A percentile compares a stretch with the other conserved stretches of the same genome.
phyloP scores from a whole-genome alignment of 495 filamentous ascomycete species.

The Friedmanniomyces simplex region DNA sequence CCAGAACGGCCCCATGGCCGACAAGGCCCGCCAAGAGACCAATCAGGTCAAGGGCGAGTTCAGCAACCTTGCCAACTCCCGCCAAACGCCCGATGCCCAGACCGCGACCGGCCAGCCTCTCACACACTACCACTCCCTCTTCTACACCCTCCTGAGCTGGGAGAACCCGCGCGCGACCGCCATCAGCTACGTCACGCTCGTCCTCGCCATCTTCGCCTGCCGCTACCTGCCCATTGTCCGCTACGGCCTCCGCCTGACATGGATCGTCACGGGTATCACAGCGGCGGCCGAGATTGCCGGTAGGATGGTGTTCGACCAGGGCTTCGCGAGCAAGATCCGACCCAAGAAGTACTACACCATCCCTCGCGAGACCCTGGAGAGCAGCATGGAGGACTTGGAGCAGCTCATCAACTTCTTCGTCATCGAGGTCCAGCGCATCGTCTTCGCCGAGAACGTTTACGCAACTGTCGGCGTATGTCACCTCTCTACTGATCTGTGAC shows the following conservation, averaged over 20 bases:
- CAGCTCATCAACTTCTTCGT: constrained; percentile 96
- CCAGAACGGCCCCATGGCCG: constrained; percentile 58
- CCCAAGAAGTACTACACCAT: constrained; percentile 89
- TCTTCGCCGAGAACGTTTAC: constrained; percentile 87
- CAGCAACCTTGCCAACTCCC: constrained; percentile 60
- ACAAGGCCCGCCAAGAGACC: constrained; percentile 63
- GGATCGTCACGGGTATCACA: constrained; percentile 59
- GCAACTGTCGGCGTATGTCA: constrained; percentile 67
- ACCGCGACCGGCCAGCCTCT: constrained; percentile 77
- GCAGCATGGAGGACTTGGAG: constrained; percentile 69
- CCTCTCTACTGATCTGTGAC: background rate
- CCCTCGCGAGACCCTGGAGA: constrained; percentile 71
- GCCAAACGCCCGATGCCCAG: constrained; percentile 53
- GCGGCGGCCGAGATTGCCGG: constrained; percentile 68
- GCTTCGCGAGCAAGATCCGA: constrained; percentile 75
- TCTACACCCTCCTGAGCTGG: constrained; percentile 81
- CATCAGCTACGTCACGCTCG: constrained; percentile 63
- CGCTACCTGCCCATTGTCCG: constrained; percentile 84
- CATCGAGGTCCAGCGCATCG: constrained; percentile 87
- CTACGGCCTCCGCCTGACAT: constrained; percentile 79
- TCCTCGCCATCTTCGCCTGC: constrained; percentile 75
- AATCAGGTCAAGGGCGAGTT: constrained; percentile 65
- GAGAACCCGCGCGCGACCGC: constrained; percentile 69
- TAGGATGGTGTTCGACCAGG: constrained; percentile 61
- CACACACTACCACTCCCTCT: constrained; percentile 94